phyloP scores from a whole-genome alignment of 495 filamentous ascomycete genomes.

The Neurospora terricola region DNA sequence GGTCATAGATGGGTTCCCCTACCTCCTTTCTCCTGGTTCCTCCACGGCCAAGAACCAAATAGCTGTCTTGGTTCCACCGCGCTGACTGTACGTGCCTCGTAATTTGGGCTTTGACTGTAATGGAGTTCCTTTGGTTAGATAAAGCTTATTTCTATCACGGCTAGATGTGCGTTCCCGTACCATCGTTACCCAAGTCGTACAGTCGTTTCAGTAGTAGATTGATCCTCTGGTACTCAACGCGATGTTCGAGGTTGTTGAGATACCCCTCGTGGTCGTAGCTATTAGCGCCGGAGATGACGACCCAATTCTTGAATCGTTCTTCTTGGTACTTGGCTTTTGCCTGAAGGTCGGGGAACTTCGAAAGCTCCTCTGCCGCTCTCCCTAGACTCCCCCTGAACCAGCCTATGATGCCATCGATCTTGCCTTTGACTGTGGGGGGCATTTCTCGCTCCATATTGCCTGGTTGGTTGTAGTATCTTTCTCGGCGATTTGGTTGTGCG shows the following conservation, averaged over 20 bases:
- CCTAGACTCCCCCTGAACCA: not conserved
- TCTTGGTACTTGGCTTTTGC: not conserved
- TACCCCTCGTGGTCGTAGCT: not conserved
- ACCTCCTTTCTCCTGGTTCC: not conserved
- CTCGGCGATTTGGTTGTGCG: not conserved
- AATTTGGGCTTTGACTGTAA: not conserved
- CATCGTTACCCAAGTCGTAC: not conserved
- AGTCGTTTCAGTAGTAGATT: not conserved
- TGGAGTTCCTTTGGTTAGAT: not conserved
- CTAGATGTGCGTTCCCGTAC: not conserved
- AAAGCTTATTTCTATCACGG: too few relatives aligned
- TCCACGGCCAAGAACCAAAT: not conserved
- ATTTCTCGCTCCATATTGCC: not conserved
- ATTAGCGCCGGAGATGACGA: not conserved
- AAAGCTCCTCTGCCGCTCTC: not conserved
- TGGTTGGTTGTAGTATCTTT: not conserved
- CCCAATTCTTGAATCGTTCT: not conserved
- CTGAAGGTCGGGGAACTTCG: not conserved
- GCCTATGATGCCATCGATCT: not conserved
- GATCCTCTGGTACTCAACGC: not conserved
- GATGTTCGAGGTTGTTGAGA: not conserved
- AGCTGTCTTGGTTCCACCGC: not conserved
- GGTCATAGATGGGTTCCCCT: not conserved
- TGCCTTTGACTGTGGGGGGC: not conserved
- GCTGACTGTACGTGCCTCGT: not conserved